Evolutionary conservation across 345 rosid genomes (phyloP).

Genomic region (Murraya paniculata): DNA sequence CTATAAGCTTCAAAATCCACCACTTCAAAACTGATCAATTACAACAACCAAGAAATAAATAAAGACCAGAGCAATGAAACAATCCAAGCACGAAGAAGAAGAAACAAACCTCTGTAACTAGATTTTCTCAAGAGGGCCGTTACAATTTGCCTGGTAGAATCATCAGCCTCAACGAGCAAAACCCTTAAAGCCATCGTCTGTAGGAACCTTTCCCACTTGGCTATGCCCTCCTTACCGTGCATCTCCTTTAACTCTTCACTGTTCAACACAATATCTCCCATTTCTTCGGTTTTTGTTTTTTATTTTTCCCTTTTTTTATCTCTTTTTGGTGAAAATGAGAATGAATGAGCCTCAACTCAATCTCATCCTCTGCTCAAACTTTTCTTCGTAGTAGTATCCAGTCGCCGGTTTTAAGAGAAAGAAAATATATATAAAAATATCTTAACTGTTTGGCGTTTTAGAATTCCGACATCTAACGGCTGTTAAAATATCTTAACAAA

Average conservation of each 20-base stretch:
- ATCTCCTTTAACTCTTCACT: slow-evolving; percentile 19
- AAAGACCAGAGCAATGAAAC: not conserved
- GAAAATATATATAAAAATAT: too few species aligned
- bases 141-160: slow-evolving; percentile 87
- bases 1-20: not conserved
- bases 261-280: slow-evolving; percentile 23
- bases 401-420: too few species aligned
- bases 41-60: not conserved
- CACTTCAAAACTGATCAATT: not conserved
- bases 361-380: not conserved
- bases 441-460: too few species aligned
- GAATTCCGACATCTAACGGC: not conserved
- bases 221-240: slow-evolving; percentile 33
- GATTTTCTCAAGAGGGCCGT: slow-evolving; percentile 87
- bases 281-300: not conserved
- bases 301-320: not conserved
- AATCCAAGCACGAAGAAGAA: not conserved
- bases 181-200: slow-evolving; percentile 68
- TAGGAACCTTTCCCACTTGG: slow-evolving; percentile 69
- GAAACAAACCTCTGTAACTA: slow-evolving; percentile 67
- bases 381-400: too few species aligned
- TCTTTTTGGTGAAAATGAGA: not conserved
- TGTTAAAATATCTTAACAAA: not conserved
- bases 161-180: slow-evolving; percentile 89
- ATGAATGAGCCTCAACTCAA: not conserved